Base-by-base conservation (phyloP, 352 stramenopile species). In the Phytophthora niederhauseri region DNA sequence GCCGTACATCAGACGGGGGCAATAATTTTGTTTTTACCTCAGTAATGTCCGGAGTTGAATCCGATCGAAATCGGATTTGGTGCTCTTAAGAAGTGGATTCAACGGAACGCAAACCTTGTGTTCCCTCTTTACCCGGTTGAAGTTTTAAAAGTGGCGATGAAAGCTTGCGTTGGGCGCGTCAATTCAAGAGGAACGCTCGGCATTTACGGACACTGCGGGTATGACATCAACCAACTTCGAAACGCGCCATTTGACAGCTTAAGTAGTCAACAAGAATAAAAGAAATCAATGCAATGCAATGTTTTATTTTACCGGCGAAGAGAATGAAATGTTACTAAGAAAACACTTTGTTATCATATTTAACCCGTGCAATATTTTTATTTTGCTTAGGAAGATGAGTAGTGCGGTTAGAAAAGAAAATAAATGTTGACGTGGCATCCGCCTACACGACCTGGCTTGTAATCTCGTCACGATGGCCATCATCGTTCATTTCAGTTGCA, bases 1-100 rank as follows among this genome's bases (percentile, higher is more conserved):
- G 61, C 49, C 8, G 48, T 72, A 11, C 70, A 74, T 50, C 11
- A 46, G 7, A 26, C 26, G 17, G 66, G 66, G 9, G 61, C 65
- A 0, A 20, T 68, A 1, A 24, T 76, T 2, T 46, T 73, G 6
- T 73, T 64, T 57, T 20, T 76, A n/a, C 46, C 67, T 0, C 67
- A 59, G 2, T 76, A 79, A 9, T 76, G 26, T 15, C 67, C 63
- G 3, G 63, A 76, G 22, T 52, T 73, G 1, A 79, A 79, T 50
- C 50, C 67, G 0, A 73, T 76, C 5, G 67, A 79, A 22, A 54
- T 68, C 0, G 45, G 58, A n/a, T 71, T 73, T 12, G 64, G 62
- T 4, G 14, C 14, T 7, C 17, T 46, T 14, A 46, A 46, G 14
- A 17, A 46, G 17, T 46, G 38, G 14, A 46, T 46, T 46, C 38